Conservation (phyloP, 2,329 filamentous ascomycete genomes). For the Alternaria sp. region DNA sequence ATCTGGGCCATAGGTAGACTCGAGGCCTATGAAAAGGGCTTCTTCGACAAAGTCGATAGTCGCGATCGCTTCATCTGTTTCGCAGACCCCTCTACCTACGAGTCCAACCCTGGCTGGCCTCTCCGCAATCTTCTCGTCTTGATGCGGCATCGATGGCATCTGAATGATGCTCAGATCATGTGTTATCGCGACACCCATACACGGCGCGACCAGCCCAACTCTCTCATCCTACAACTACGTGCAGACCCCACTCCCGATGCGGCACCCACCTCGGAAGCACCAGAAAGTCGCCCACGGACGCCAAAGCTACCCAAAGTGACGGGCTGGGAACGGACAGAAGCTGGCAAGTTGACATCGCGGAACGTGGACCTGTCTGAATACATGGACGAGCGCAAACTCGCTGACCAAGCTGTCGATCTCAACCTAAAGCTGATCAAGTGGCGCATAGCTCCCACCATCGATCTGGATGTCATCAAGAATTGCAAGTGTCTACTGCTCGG, state of each 20-base stretch:
- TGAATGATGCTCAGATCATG: constrained; percentile 80
- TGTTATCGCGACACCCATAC: constrained; percentile 88
- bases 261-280: constrained; percentile 16
- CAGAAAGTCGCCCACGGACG: constrained; percentile 32
- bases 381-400: constrained; percentile 87
- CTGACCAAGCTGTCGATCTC: constrained; percentile 93
- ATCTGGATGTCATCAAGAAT: constrained; percentile 87
- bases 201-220: constrained; percentile 80
- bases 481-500: constrained; percentile 91
- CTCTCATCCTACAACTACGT: constrained; percentile 70
- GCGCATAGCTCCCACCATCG: constrained; percentile 87
- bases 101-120: constrained; percentile 89
- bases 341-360: constrained; percentile 78
- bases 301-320: constrained; percentile 84
- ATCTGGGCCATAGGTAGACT: constrained; percentile 81
- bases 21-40: constrained; percentile 81
- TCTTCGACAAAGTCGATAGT: constrained; percentile 77
- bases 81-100: constrained; percentile 90
- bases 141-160: constrained; percentile 79
- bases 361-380: constrained; percentile 87
- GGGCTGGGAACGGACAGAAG: constrained; percentile 88
- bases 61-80: constrained; percentile 86
- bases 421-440: constrained; percentile 99
- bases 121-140: constrained; percentile 87
- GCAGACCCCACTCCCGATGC: constrained; percentile 30